Base-by-base conservation (phyloP, 1,139 yeast species). In the Oligophagozyma castellii region DNA sequence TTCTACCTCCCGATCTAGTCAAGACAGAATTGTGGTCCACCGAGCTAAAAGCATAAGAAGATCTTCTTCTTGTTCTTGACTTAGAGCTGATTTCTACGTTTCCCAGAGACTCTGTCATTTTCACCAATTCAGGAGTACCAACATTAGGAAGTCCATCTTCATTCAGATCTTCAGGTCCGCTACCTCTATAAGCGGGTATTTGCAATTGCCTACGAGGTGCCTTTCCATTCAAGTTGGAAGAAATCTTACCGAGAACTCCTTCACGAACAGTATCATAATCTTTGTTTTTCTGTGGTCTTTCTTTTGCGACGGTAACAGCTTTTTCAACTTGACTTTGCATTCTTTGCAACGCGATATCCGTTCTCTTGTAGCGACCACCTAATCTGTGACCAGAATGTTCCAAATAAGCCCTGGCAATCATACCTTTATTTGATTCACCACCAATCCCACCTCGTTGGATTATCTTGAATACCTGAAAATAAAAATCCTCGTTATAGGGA, bases 301-400 rank as follows among this genome's bases (percentile, higher is more conserved):
- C 94, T 51, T 83, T 80, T 22, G 95, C 95, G 30, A 83, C 92
- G 27, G 93, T 80, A 14, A 89, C 95, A 5, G 96, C 96, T 50
- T 80, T 80, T 52, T 86, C 93, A 33, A 92, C 95, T 59, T 89
- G 96, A 51, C 86, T 95, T 60, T 89, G 96, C 95, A 89, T 86
- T 65, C 95, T 75, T 59, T 81, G 95, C 46, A 86, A 66, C 1
- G 95, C 95, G 42, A 86, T 78, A 54, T 83, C 95, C n/a, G 92
- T 89, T 50, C 94, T 67, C 59, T 80, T 75, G 45, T 72, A 69
- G 52, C 93, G 73, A 28, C 94, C 92, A 38, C 94, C 92, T 35
- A 80, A 63, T 57, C 92, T 73, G 52, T 83, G 93, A 28, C 95
- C 94, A 40, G 93, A 78, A 55, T 83, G 93, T 48, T 81, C 93